A percentile compares a stretch with the other conserved stretches of the same genome.
phyloP scores from a whole-genome alignment of 1,284 basidiomycete species.

The Xerocomus cyaneibrunnescens region DNA sequence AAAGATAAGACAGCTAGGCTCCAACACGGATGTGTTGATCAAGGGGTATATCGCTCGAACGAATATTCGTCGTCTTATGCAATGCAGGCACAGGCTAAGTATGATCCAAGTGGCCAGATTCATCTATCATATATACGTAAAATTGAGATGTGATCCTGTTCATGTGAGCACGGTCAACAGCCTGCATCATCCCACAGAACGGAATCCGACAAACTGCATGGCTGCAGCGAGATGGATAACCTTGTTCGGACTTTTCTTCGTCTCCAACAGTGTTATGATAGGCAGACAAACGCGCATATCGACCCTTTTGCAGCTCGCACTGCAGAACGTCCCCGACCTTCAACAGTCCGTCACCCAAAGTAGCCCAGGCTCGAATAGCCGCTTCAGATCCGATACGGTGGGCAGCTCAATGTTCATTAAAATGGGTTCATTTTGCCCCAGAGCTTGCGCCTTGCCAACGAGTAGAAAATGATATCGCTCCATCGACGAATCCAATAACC shows the following conservation, averaged over 20 bases:
- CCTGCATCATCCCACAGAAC: too few species aligned
- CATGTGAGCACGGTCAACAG: too few species aligned
- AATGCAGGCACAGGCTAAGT: background rate
- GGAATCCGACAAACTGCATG: background rate
- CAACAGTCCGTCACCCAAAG: slow-evolving; percentile 19
- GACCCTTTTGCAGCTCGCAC: background rate
- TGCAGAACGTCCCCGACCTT: slow-evolving; percentile 9
- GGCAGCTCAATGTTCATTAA: background rate
- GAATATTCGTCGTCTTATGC: background rate
- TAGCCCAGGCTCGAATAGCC: slow-evolving; percentile 16
- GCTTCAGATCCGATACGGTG: background rate
- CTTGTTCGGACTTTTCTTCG: too few species aligned
- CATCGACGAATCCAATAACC: too few species aligned
- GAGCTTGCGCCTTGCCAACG: background rate
- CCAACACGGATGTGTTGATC: background rate
- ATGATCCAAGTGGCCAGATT: background rate
- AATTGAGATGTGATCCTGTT: background rate
- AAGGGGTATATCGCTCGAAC: background rate
- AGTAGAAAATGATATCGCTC: too few species aligned
- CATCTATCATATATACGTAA: background rate
- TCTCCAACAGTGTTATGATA: background rate
- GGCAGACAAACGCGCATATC: background rate
- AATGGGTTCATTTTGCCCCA: background rate
- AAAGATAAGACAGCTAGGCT: too few species aligned
- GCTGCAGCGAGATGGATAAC: background rate